A percentile compares a stretch with the other conserved stretches of the same genome.
Conservation (phyloP, 495 filamentous ascomycete genomes). For the Aspergillus diversus region DNA sequence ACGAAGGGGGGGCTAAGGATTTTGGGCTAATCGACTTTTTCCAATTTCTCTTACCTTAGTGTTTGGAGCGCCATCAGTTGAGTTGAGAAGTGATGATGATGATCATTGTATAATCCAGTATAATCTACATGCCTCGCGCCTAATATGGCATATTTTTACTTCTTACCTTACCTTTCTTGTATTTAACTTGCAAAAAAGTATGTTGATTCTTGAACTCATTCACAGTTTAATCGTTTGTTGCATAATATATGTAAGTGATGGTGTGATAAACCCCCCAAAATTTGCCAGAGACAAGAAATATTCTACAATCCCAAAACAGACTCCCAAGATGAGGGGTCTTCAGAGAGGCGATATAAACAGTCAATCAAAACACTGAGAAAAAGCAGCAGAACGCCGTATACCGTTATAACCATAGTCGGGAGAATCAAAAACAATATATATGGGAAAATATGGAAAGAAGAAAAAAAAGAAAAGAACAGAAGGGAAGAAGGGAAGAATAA, state of each 20-base stretch:
- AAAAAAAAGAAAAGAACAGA: slow-evolving; percentile 6
- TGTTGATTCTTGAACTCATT: too few species aligned
- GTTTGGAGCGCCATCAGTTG: neutral
- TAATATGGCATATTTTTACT: too few species aligned
- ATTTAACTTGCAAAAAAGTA: too few species aligned
- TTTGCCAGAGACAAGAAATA: neutral
- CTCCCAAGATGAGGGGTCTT: neutral
- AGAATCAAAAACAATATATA: neutral
- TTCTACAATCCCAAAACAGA: neutral
- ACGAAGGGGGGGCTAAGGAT: slow-evolving; percentile 79
- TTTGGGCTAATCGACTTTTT: slow-evolving; percentile 59
- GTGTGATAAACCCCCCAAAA: neutral
- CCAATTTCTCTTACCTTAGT: neutral
- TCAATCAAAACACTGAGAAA: neutral
- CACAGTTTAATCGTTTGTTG: too few species aligned
- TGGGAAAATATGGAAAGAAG: neutral
- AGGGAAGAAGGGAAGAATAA: neutral
- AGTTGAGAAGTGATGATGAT: neutral
- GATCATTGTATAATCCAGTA: neutral
- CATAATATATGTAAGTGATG: too few species aligned
- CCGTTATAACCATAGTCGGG: neutral
- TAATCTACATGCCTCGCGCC: too few species aligned
- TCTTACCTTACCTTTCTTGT: too few species aligned
- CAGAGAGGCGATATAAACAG: neutral
- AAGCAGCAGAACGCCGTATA: slow-evolving; percentile 3